phyloP scores from a whole-genome alignment of 306 rosid genomes.

The Ormosia semicastrata region DNA sequence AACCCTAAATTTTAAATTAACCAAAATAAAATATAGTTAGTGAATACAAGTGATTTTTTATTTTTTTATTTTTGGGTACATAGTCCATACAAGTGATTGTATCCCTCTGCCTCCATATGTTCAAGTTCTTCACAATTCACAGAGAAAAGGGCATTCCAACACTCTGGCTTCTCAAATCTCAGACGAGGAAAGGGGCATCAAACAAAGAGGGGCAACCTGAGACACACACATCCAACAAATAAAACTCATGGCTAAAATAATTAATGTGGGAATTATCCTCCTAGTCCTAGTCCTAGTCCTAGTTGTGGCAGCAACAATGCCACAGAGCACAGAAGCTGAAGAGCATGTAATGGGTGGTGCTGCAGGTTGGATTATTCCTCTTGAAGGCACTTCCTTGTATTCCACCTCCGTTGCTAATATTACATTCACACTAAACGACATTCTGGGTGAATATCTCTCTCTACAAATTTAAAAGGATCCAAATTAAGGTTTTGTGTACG shows the following conservation, averaged over 20 bases:
- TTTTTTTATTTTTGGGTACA: too few species aligned
- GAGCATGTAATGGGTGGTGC: neutral
- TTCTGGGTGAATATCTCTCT: neutral
- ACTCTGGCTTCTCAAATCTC: neutral
- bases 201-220: neutral
- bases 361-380: neutral
- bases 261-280: neutral
- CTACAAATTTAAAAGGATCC: too few species aligned
- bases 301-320: neutral
- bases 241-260: neutral
- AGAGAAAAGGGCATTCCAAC: neutral
- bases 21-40: too few species aligned
- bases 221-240: neutral
- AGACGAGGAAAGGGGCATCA: neutral
- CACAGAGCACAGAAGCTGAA: neutral
- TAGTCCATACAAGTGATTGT: too few species aligned
- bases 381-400: neutral
- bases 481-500: too few species aligned
- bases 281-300: neutral
- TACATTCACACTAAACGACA: neutral
- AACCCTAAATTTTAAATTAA: too few species aligned
- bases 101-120: neutral
- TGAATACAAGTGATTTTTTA: too few species aligned
- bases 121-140: neutral
- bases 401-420: neutral